Evolutionary conservation across 2,329 filamentous ascomycete genomes (phyloP), one percentile per base, ranked within the genome.

Genomic region (Sclerotinia subarctica): DNA sequence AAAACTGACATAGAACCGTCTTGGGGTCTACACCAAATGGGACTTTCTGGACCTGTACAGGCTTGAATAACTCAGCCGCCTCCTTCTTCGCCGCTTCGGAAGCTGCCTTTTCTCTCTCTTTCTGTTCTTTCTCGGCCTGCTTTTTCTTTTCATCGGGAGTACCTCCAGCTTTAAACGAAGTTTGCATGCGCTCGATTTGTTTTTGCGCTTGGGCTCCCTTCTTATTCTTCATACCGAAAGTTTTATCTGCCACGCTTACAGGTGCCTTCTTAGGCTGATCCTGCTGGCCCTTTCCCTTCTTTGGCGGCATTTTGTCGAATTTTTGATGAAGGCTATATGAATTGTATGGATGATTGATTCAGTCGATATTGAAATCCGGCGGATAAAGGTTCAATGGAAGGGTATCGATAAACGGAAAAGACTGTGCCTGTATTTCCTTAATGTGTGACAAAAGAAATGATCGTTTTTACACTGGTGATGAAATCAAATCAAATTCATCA

Each of bases 191-290:
- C 69, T 91, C 90, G 78, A 99, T 98, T 74, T 94, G 88, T 81
- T 89, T 96, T 82, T 98, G 92, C 67, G 93, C 94, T 64, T 88
- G 89, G 68, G 88, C 90, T 74, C 95, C 95, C 85, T 97, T 99
- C 84, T 99, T 99, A 79, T 99, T 99, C 83, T 99, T 99, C 95
- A 99, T 98, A 76, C 95, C 95, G 85, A 99, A 99, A 60, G 95
- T 97, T 83, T 94, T 95, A 84, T 99, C 95, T 71, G 95, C 93
- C 72, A 93, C 91, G 56, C 84, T 67, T 69, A 82, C 75, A 69
- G 82, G 79, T 29, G 86, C 86, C 81, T 88, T 88, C 78, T 81
- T 83, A 73, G 76, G 53, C 62, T 57, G 82, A 63, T 72, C 77
- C 67, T 76, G 81, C 73, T 86, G 83, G 67, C 86, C 83, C 68